Evolutionary conservation across 2,329 filamentous ascomycete genomes (phyloP), one percentile per base, ranked within the genome.

Genomic region (Fusarium brachygibbosum): DNA sequence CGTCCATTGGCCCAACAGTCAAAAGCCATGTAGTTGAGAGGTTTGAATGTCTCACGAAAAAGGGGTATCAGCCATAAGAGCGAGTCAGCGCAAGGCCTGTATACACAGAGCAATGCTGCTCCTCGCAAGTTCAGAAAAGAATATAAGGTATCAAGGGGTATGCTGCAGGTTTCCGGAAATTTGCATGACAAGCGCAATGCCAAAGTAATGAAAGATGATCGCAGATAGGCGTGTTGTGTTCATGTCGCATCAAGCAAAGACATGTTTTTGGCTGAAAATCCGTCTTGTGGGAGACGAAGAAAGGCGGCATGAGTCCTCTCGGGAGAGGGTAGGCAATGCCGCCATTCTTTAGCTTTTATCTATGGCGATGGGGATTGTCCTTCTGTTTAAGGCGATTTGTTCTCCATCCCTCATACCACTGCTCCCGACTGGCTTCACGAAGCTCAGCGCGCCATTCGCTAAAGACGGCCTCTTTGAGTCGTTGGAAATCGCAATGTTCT

Each of bases 341-440:
- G 45, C 55, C 50, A 17, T 44, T 41, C 31, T 42, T 46, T 52
- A 21, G 42, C 40, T 37, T 63, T 73, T 76, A 82, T 75, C 78
- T 74, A 48, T 75, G 77, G 61, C 77, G 78, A 67, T 77, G 76
- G 19, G 78, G 74, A n/a, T 80, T 75, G 60, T 86, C 82, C 58
- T 84, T 82, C 67, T 84, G 81, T 80, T 89, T 89, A 70, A 91
- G 85, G 58, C 88, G 84, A 80, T 83, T 90, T 11, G 88, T 98
- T 80, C 96, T 90, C 96, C 95, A 98, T 74, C 92, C 90, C 80
- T 98, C 95, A 75, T 98, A 98, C 93, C 94, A 98, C 74, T 94
- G 88, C 76, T 97, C 94, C 58, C 93, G 88, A 79, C 93, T 97
- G 53, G 93, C 92, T 79, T 97, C 93, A 64, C 95, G 91, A 63